Evolutionary conservation across 2,329 filamentous ascomycete species (phyloP), one percentile per base, ranked within the genome.

Genomic region (Dothiorella sarmentorum): DNA sequence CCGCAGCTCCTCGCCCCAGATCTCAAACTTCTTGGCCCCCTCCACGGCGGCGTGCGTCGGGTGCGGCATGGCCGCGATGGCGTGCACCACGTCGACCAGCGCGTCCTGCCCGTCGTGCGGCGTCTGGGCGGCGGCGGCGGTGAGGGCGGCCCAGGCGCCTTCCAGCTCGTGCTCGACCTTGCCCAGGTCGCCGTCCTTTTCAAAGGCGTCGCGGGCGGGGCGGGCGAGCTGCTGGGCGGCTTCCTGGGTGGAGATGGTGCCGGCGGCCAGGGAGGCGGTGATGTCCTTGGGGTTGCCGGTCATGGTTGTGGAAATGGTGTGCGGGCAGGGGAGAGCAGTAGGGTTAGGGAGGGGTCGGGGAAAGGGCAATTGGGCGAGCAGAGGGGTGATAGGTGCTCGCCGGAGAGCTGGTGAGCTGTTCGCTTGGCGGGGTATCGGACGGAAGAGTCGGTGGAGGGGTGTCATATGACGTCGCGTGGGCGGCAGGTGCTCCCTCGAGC

Each of bases 241-340:
- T 53, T 53, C 49, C 35, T 53, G 49, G 40, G 40, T 35, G 49
- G 49, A 53, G 49, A 53, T 53, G 49, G 49, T 24, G 49, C 29
- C 49, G 35, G 49, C 22, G n/a, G 29, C 33, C 18, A 56, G 35
- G 29, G 52, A 26, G n/a, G 52, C 52, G 27, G 27, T 44, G 27
- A 38, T 43, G 15, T 56, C 40, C 38, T 43, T 43, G n/a, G 52
- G 27, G 38, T 13, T 44, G 26, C 26, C 5, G 26, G 49, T 35
- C 49, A 53, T 53, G 24, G 22, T 42, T n/a, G n/a, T n/a, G 45
- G 45, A 51, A 37, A 37, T 15, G 18, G n/a, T n/a, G n/a, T 6
- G 7, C 22, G 13, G 29, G 17, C 13, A 31, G 31, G 29, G 45
- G 35, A 20, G 35, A 17, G 20, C 10, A 9, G 13, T 27, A 35